Base-by-base conservation (phyloP, 2,329 filamentous ascomycete genomes). In the Sordariomycetes sp. region DNA sequence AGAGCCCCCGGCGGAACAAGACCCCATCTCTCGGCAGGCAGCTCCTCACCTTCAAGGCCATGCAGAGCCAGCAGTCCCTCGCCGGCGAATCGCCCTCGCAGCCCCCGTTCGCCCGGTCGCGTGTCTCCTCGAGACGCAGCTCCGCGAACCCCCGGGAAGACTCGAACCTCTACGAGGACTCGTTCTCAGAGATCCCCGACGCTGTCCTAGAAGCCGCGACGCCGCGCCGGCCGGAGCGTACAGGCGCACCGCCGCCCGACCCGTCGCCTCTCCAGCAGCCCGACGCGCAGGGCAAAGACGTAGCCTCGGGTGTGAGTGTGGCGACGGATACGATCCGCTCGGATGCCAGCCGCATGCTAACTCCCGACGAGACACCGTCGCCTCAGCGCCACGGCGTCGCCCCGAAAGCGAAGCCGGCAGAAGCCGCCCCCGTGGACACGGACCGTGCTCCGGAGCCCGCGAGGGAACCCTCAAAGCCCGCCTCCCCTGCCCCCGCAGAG, bases 141-240 rank as follows among this genome's bases (percentile, higher is more conserved):
- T 57, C 63, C 34, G 59, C 52, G 5, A 55, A 61, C 0, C 64
- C 64, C 2, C 62, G 66, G 1, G 65, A 70, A 1, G 67, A 71
- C 24, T 64, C 67, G 2, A 67, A 66, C 45, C 54, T 65, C 32
- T 78, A 80, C 52, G 76, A 81, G 1, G 79, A 82, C 60, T 80
- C 78, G 0, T 82, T 82, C 61, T 82, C 79, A 0, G 77, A 80
- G 55, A 78, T 82, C 17, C 77, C 79, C 0, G 73, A 77, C 17
- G 71, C 66, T 3, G 68, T 80, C 2, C 71, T 82, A 3, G 71
- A 70, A 15, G 76, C 76, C 32, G 79, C 76, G 4, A 78, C 73
- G 1, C 77, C 74, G 1, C 66, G 64, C 32, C 71, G 64, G 17
- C 60, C 64, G 2, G 61, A 57, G 53, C 60, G 42, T 12, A 10